These are phyloP conservation scores for Favolaschia claudopus DNA, from an alignment of 768 basidiomycete species.

Conservation along the genomic window DNA sequence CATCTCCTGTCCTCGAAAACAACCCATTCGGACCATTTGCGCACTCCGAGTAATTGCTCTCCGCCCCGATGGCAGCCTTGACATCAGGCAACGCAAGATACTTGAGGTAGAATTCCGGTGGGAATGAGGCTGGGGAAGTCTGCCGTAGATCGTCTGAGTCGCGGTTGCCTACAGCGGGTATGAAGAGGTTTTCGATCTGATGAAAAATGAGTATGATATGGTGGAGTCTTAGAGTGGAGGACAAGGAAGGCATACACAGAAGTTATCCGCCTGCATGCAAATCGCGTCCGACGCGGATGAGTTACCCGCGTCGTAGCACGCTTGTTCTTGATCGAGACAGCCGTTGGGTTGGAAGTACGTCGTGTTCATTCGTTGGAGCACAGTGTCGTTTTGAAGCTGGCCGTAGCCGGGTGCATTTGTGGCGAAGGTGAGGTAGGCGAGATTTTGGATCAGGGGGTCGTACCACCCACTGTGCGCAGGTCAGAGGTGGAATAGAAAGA, in stretches of 20 bases:
- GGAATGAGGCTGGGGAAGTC: slow-evolving; percentile 59
- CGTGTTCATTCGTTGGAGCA: slow-evolving; percentile 54
- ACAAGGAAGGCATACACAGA: slow-evolving; percentile 54
- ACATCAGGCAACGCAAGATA: slow-evolving; percentile 50
- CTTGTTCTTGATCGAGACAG: slow-evolving; percentile 61
- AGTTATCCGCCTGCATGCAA: slow-evolving; percentile 58
- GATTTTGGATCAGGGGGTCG: slow-evolving; percentile 68
- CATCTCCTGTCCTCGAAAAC: slow-evolving; percentile 65
- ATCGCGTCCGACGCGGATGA: slow-evolving; percentile 53
- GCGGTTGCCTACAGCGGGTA: slow-evolving; percentile 58
- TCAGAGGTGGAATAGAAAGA: background rate
- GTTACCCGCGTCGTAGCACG: slow-evolving; percentile 64
- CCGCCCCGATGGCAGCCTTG: slow-evolving; percentile 58
- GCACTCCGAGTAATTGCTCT: slow-evolving; percentile 57
- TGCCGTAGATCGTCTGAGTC: slow-evolving; percentile 68
- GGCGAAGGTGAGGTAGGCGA: slow-evolving; percentile 68
- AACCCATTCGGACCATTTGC: slow-evolving; percentile 47
- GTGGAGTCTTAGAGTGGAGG: background rate
- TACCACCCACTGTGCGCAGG: slow-evolving; percentile 60
- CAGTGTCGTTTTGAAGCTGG: slow-evolving; percentile 57
- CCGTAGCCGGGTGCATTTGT: slow-evolving; percentile 72
- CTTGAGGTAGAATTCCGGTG: slow-evolving; percentile 61
- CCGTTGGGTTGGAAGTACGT: slow-evolving; percentile 57
- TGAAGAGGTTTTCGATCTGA: slow-evolving; percentile 55
- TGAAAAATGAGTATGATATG: background rate